Conservation (phyloP, 2,329 filamentous ascomycete species). For the Escovopsis sp. region DNA sequence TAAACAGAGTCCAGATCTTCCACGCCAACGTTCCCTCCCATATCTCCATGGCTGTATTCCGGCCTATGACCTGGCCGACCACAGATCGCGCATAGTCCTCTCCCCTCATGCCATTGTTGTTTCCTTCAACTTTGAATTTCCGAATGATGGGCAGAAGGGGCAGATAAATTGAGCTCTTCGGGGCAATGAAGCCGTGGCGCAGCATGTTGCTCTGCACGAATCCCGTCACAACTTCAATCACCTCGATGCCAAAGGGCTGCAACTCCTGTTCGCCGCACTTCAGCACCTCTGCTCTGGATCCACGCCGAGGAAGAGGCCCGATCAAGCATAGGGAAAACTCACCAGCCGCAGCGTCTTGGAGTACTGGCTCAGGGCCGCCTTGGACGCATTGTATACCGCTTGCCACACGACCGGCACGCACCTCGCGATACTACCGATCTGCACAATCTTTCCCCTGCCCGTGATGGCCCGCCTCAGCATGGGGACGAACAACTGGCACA, state of each 20-base stretch:
- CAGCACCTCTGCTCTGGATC: too few relatives aligned
- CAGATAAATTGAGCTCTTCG: slow-evolving; percentile 3
- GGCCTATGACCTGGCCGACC: slow-evolving; percentile 2
- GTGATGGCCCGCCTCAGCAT: slow-evolving; percentile 2
- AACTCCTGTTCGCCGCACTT: slow-evolving; percentile 3
- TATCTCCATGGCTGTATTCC: slow-evolving; percentile 1
- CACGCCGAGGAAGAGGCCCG: too few relatives aligned
- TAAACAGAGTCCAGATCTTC: background rate
- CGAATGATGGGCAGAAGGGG: slow-evolving; percentile 2
- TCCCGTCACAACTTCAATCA: slow-evolving; percentile 6
- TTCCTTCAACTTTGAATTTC: slow-evolving; percentile 3
- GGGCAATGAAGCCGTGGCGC: slow-evolving; percentile 3
- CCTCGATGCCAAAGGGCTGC: slow-evolving; percentile 4
- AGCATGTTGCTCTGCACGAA: slow-evolving; percentile 6
- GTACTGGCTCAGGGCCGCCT: slow-evolving; percentile 7
- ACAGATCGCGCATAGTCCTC: slow-evolving; percentile 3
- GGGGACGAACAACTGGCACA: slow-evolving; percentile 6
- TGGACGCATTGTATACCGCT: slow-evolving; percentile 8
- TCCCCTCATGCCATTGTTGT: slow-evolving; percentile 2
- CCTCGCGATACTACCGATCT: slow-evolving; percentile 6
- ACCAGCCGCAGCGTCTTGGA: slow-evolving; percentile 6
- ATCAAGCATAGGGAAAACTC: background rate
- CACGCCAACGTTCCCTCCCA: slow-evolving; percentile 5
- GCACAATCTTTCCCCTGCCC: slow-evolving; percentile 5
- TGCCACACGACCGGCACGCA: slow-evolving; percentile 5